Evolutionary conservation across 495 filamentous ascomycete genomes (phyloP).

Genomic region (Alectoria sarmentosa): DNA sequence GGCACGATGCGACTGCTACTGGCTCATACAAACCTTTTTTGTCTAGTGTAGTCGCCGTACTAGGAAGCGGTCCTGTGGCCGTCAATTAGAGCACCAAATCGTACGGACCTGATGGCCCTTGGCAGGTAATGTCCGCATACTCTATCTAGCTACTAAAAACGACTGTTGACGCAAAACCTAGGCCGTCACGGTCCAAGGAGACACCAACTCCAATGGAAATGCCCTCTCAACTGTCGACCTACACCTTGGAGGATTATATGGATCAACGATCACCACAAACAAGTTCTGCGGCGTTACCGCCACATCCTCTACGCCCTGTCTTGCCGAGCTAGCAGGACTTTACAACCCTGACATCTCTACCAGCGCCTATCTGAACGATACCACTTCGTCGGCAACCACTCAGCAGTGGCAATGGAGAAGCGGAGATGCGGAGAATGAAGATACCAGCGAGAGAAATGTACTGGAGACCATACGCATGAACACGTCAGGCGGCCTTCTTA

Average conservation of each 20-base stretch:
- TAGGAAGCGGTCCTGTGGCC: not conserved
- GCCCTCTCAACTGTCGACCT: conserved; percentile 10
- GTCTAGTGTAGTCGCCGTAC: not conserved
- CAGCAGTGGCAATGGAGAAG: not conserved
- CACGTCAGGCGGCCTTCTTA: conserved; percentile 4
- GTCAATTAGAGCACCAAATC: conserved; percentile 13
- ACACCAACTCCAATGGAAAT: conserved; percentile 10
- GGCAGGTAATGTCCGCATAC: conserved; percentile 9
- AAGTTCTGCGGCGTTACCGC: not conserved
- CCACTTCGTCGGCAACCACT: not conserved
- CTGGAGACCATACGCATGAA: conserved; percentile 9
- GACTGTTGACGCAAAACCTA: not conserved
- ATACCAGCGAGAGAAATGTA: not conserved
- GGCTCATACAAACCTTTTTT: not conserved
- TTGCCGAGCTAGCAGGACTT: conserved; percentile 12
- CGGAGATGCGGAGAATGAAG: not conserved
- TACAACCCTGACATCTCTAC: conserved; percentile 4
- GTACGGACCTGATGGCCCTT: conserved; percentile 22
- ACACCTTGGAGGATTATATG: conserved; percentile 7
- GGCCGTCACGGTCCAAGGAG: conserved; percentile 13
- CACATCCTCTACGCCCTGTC: not conserved
- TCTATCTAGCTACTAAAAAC: not conserved
- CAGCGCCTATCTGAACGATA: conserved; percentile 6
- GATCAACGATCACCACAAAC: conserved; percentile 6
- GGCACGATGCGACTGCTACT: not conserved